Base-by-base conservation (phyloP, 1,139 yeast genomes). In the Yamadazyma epiphylla region DNA sequence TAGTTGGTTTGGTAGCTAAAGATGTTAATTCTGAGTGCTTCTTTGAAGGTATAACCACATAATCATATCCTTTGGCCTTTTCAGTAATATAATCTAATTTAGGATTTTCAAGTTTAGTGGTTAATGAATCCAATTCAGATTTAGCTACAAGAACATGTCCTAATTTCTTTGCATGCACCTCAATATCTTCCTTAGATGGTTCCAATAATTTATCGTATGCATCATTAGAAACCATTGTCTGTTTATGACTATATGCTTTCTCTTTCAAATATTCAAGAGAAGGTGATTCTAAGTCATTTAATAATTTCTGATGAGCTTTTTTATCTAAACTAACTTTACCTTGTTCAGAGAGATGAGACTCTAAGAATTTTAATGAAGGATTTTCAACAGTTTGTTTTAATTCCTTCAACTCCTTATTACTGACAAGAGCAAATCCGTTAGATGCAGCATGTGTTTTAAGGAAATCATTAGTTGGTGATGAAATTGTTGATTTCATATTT, bases 281-380 rank as follows among this genome's bases (percentile, higher is more conserved):
- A 6, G 47, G 47, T 5, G 28, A 15, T 7, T 41, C 31, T 3
- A 31, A n/a, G 7, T 24, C 30, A 2, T 22, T 13, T 16, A 27
- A 9, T 4, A 36, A 12, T 8, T 22, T 12, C 5, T 39, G 30
- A 28, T 35, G 29, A 1, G 26, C 22, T 3, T 25, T 21, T 12
- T 30, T 31, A 3, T 22, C 33, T 8, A 41, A 15, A 8, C 38
- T 25, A 5, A 32, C 29, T 15, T 28, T 23, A 1, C 38, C 38
- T 6, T 28, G 15, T 3, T 15, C 12, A 8, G 11, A 14, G 12
- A 68, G 66, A 24, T 53, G 53, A 11, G 44, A 42, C 5, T 38
- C 31, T 7, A 65, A 30, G 31, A 45, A 58, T 3, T 48, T 51
- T 3, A 41, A 26, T 5, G 52, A 30, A 19, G 66, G 60, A 0